phyloP scores from a whole-genome alignment of 306 rosid species.

The Quercus engelmannii region DNA sequence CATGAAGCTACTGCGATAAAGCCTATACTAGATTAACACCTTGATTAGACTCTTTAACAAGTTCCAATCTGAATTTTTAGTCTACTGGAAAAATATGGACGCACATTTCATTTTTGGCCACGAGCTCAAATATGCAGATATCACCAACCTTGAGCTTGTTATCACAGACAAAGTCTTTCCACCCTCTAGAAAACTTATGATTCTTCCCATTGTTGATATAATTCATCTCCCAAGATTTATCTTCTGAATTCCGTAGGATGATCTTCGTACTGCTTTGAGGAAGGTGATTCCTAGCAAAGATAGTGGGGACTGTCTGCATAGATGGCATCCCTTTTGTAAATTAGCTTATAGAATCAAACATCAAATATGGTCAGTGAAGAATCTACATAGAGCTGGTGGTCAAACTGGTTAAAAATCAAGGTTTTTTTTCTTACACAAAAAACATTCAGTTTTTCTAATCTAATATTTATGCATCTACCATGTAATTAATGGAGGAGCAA shows the following conservation, averaged over 20 bases:
- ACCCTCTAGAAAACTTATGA: background rate
- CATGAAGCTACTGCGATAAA: background rate
- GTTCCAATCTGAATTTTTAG: background rate
- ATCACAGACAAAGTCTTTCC: background rate
- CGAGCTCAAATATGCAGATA: slow-evolving; percentile 9
- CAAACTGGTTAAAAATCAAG: too few relatives aligned
- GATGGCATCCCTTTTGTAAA: background rate
- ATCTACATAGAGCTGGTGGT: too few relatives aligned
- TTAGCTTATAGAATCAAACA: background rate
- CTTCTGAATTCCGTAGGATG: slow-evolving; percentile 1
- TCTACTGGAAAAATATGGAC: background rate
- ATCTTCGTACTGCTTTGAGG: background rate
- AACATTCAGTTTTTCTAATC: too few relatives aligned
- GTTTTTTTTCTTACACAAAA: too few relatives aligned
- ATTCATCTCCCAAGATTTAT: background rate
- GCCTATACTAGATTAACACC: background rate
- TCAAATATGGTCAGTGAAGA: too few relatives aligned
- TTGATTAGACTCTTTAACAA: background rate
- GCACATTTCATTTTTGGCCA: background rate
- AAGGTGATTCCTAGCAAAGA: background rate
- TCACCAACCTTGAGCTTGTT: background rate
- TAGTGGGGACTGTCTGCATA: background rate
- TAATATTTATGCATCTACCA: too few relatives aligned
- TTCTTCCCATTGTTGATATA: background rate
- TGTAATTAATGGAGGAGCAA: too few relatives aligned